Percentiles rank a stretch among this genome's conserved stretches.
These are phyloP conservation scores for Centaurea solstitialis DNA, from an alignment of 129 eudicot species.

Conservation along the genomic window DNA sequence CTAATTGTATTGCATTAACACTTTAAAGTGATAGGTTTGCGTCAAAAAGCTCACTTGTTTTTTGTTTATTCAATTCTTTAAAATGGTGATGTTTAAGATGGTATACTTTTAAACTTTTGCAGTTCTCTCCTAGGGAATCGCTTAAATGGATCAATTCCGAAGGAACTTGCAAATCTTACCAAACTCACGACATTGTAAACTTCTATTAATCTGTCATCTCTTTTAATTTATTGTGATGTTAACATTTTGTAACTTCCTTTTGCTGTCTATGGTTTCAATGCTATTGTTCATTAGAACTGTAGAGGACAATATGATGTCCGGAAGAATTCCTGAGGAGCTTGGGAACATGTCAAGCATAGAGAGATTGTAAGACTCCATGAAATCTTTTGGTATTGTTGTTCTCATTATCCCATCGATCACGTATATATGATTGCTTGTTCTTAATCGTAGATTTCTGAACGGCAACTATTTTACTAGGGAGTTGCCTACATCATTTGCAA, in stretches of 20 bases:
- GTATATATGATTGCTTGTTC: no score
- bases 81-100: neutral
- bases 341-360: slow-evolving; percentile 51
- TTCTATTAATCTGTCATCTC: neutral
- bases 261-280: slow-evolving; percentile 2
- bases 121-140: slow-evolving; percentile 70
- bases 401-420: no score
- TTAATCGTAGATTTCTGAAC: no score
- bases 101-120: slow-evolving; percentile 13
- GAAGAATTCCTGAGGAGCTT: slow-evolving; percentile 54
- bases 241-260: neutral
- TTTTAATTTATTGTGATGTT: neutral
- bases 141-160: slow-evolving; percentile 58
- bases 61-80: neutral
- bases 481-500: no score
- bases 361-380: slow-evolving; percentile 60
- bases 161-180: slow-evolving; percentile 58
- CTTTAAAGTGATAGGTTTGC: neutral
- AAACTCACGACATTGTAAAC: slow-evolving; percentile 56
- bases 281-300: slow-evolving; percentile 31
- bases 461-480: no score
- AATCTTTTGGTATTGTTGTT: no score
- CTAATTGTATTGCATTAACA: no score
- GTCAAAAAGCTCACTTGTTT: neutral
- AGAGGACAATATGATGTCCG: slow-evolving; percentile 62